phyloP scores from a whole-genome alignment of 148 eudicot species.

The Heliosperma pusillum region DNA sequence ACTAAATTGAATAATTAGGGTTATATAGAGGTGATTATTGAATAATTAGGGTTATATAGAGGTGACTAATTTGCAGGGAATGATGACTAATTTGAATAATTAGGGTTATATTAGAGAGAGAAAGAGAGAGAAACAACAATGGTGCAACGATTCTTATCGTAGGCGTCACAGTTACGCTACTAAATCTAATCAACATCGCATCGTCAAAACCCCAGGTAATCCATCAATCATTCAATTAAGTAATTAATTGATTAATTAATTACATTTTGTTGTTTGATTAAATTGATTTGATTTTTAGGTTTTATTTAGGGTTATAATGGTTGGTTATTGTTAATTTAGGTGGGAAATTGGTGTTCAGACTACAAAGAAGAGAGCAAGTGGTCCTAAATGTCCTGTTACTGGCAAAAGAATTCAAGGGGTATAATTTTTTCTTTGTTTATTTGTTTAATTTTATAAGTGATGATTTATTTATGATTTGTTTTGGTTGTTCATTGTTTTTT shows the following conservation, averaged over 20 bases:
- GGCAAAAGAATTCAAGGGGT: slow-evolving; percentile 90
- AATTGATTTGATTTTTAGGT: background rate
- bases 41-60: too few species aligned
- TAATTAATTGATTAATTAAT: too few species aligned
- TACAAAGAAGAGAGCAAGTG: slow-evolving; percentile 71
- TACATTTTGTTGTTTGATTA: background rate
- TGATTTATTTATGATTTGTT: background rate
- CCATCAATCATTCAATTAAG: background rate
- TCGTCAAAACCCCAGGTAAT: slow-evolving; percentile 64
- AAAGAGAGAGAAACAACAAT: slow-evolving; percentile 19
- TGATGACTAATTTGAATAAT: too few species aligned
- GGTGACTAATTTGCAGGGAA: too few species aligned
- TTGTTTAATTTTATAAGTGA: too few species aligned
- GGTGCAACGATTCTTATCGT: slow-evolving; percentile 59
- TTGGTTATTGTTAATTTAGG: slow-evolving; percentile 30
- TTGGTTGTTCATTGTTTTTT: too few species aligned
- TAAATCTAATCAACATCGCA: slow-evolving; percentile 57
- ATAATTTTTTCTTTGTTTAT: background rate
- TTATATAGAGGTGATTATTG: too few species aligned
- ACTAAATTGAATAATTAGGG: too few species aligned
- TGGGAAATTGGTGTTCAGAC: slow-evolving; percentile 57
- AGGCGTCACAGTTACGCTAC: slow-evolving; percentile 64
- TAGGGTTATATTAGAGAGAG: too few species aligned
- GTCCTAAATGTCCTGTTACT: slow-evolving; percentile 73
- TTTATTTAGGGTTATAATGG: background rate